phyloP scores from a whole-genome alignment of 2,329 filamentous ascomycete species.

The Lizonia empirigonia region DNA sequence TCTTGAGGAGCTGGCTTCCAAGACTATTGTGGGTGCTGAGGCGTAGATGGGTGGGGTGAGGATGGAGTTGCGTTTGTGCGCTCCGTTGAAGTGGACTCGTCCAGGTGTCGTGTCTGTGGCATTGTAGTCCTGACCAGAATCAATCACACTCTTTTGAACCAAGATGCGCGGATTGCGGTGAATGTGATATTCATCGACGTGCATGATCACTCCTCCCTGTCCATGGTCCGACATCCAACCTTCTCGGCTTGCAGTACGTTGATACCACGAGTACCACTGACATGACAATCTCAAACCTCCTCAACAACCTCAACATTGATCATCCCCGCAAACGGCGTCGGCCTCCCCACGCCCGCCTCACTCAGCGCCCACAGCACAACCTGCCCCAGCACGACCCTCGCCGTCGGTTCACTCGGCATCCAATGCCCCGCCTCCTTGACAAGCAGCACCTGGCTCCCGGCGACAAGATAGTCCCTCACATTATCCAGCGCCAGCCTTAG shows the following conservation, averaged over 20 bases:
- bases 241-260: not conserved
- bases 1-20: constrained; percentile 13
- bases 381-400: constrained; percentile 51
- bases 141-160: not conserved
- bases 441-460: constrained; percentile 57
- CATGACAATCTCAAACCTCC: constrained; percentile 4
- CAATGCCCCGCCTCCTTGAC: constrained; percentile 61
- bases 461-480: constrained; percentile 57
- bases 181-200: not conserved
- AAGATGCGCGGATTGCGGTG: no score
- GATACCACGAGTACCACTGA: no score
- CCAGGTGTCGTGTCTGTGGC: not conserved
- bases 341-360: constrained; percentile 20
- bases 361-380: constrained; percentile 42
- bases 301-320: constrained; percentile 27
- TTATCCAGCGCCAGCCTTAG: constrained; percentile 57
- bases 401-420: constrained; percentile 54
- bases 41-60: not conserved
- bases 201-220: no score
- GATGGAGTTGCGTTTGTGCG: not conserved
- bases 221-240: no score
- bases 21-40: constrained; percentile 25
- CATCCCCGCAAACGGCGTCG: constrained; percentile 28
- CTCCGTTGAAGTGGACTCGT: not conserved
- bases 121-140: not conserved